Evolutionary conservation across 495 filamentous ascomycete genomes (phyloP).

Genomic region (Penicillium chermesinum): DNA sequence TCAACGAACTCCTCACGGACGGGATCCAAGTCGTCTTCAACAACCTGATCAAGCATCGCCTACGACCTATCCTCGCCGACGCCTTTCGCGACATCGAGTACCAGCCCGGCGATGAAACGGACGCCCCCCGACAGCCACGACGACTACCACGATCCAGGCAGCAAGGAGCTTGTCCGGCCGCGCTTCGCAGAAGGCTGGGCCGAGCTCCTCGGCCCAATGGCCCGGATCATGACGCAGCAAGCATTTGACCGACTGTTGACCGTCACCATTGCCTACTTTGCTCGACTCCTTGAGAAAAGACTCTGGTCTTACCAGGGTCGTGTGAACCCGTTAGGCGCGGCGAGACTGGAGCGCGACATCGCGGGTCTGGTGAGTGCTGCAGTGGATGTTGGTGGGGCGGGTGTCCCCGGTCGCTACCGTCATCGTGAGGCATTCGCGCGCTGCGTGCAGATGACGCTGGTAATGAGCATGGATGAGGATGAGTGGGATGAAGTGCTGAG

Average conservation of each 20-base stretch:
- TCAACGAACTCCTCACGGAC: conserved; percentile 74
- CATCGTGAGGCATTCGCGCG: conserved; percentile 75
- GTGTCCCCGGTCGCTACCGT: conserved; percentile 52
- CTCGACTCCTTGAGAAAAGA: conserved; percentile 78
- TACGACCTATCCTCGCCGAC: conserved; percentile 80
- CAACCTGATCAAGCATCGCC: conserved; percentile 77
- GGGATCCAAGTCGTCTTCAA: conserved; percentile 80
- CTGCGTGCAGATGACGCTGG: conserved; percentile 77
- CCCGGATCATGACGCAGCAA: conserved; percentile 72
- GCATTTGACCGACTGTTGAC: conserved; percentile 68
- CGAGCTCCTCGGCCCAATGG: conserved; percentile 73
- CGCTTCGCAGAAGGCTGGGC: conserved; percentile 81
- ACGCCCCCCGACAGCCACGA: conserved; percentile 21
- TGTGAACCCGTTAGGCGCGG: conserved; percentile 77
- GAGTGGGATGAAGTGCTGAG: conserved; percentile 78
- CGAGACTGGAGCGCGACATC: conserved; percentile 84
- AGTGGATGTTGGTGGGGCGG: conserved; percentile 54
- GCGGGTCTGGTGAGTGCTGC: conserved; percentile 71
- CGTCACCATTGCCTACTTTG: conserved; percentile 65
- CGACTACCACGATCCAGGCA: conserved; percentile 30
- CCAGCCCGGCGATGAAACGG: conserved; percentile 42
- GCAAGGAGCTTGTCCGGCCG: conserved; percentile 54
- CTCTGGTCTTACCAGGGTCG: conserved; percentile 80
- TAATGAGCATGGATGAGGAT: conserved; percentile 96
- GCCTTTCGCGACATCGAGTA: conserved; percentile 93